Percentiles rank a stretch among this genome's conserved stretches.
phyloP scores from a whole-genome alignment of 2,329 filamentous ascomycete genomes.

The Pseudocercospora musae region DNA sequence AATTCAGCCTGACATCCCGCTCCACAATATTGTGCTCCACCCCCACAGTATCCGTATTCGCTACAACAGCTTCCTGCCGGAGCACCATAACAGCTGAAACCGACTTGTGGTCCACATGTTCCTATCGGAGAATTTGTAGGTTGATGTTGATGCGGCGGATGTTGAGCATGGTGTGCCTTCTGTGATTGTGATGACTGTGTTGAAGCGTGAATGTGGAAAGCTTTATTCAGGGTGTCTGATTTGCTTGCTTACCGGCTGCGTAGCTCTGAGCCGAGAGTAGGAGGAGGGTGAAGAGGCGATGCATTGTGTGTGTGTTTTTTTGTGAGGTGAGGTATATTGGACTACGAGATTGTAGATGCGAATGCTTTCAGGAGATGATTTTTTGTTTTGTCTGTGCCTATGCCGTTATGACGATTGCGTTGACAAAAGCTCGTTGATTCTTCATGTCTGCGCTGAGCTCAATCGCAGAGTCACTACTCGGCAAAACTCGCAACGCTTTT shows the following conservation, averaged over 20 bases:
- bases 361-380: too few relatives aligned
- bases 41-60: slow-evolving; percentile 9
- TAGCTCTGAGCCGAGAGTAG: neutral
- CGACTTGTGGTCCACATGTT: slow-evolving; percentile 7
- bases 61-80: slow-evolving; percentile 11
- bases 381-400: too few relatives aligned
- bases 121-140: slow-evolving; percentile 1
- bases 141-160: neutral
- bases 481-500: neutral
- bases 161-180: neutral
- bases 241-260: neutral
- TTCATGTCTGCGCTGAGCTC: too few relatives aligned
- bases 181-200: neutral
- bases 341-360: too few relatives aligned
- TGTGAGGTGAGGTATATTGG: too few relatives aligned
- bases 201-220: neutral
- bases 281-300: neutral
- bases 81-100: slow-evolving; percentile 9
- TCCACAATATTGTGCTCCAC: slow-evolving; percentile 1
- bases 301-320: too few relatives aligned
- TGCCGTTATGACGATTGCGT: too few relatives aligned
- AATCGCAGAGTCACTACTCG: neutral
- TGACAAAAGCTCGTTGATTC: too few relatives aligned
- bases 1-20: slow-evolving; percentile 9
- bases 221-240: too few relatives aligned